Base-by-base conservation (phyloP, 257 asterid genomes). In the Parsonsia alboflavescens region DNA sequence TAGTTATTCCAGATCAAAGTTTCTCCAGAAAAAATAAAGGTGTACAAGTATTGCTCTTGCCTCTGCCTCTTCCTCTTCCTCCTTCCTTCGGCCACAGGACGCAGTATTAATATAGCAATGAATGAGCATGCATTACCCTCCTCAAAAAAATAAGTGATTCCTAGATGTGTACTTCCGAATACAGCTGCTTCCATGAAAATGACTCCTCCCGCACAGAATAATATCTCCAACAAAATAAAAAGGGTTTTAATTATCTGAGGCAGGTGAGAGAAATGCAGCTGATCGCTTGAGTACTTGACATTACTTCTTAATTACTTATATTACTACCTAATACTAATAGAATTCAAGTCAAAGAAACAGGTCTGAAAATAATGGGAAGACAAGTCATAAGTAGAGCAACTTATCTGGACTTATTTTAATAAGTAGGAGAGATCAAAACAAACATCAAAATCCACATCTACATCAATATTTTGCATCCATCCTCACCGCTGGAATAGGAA, bases 331-430 rank as follows among this genome's bases (percentile, higher is more conserved):
- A n/a, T 19, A 7, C 16, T 16, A 10, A 5, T 17, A 28, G 8
- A 39, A 39, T 65, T 39, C 10, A 39, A 65, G 70, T 65, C 50
- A 65, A 65, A 65, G 45, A 17, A 63, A 19, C 50, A 19, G 70
- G 22, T 65, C 19, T 19, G 70, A 21, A 36, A 6, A 19, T 39
- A 17, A 39, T 36, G 50, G 39, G 15, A 65, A 65, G 17, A 65
- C 70, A 65, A 65, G 16, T 15, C 49, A 65, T 65, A 65, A 39
- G 70, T 39, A 39, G 70, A 65, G 15, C 7, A 65, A 65, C 70
- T 65, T 65, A 65, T 65, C 70, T 42, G 16, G 16, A 19, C 3
- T 65, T 36, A 33, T 64, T 64, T 36, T 64, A 16, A 17, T 63
- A 39, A 19, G 12, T 7, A 54, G 24, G 28, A 21, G 28, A 21